Conservation (phyloP, 1,284 basidiomycete genomes). For the Vanrija humicola region DNA sequence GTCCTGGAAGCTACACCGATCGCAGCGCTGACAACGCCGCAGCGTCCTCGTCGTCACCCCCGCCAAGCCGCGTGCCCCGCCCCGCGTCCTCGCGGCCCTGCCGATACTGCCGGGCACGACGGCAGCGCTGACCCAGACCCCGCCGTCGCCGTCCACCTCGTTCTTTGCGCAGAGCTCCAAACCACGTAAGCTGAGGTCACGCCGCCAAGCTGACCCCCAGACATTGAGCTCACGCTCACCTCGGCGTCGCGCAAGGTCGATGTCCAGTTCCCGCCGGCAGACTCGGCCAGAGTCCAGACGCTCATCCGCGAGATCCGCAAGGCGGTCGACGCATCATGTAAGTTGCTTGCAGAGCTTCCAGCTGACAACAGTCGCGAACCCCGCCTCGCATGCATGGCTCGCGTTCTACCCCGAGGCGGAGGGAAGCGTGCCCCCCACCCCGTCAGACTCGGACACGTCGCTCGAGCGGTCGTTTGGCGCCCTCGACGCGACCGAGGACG, state of each 20-base stretch:
- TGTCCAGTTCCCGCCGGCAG: conserved; percentile 62
- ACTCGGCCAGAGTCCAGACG: conserved; percentile 26
- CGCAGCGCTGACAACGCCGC: not conserved
- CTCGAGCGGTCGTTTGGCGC: conserved; percentile 6
- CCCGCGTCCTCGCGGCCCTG: conserved; percentile 24
- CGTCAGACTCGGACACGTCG: not conserved
- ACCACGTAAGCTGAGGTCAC: conserved; percentile 27
- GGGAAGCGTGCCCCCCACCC: not conserved
- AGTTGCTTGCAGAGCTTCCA: not conserved
- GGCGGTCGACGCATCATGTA: conserved; percentile 8
- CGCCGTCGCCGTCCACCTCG: conserved; percentile 40
- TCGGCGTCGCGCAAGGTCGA: conserved; percentile 65
- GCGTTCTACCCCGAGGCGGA: conserved; percentile 26
- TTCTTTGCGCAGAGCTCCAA: conserved; percentile 44
- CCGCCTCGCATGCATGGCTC: conserved; percentile 27
- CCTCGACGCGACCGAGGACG: not conserved
- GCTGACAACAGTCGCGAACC: conserved; percentile 9
- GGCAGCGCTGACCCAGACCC: conserved; percentile 33
- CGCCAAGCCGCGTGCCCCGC: not conserved
- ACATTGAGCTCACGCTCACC: conserved; percentile 12
- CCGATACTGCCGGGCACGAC: conserved; percentile 27
- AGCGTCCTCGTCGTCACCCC: conserved; percentile 31
- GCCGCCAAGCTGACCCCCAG: conserved; percentile 2
- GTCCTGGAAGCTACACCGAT: not conserved
- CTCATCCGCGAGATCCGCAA: conserved; percentile 28